Evolutionary conservation across 805 yeast genomes (phyloP).

Genomic region (Candida maris): DNA sequence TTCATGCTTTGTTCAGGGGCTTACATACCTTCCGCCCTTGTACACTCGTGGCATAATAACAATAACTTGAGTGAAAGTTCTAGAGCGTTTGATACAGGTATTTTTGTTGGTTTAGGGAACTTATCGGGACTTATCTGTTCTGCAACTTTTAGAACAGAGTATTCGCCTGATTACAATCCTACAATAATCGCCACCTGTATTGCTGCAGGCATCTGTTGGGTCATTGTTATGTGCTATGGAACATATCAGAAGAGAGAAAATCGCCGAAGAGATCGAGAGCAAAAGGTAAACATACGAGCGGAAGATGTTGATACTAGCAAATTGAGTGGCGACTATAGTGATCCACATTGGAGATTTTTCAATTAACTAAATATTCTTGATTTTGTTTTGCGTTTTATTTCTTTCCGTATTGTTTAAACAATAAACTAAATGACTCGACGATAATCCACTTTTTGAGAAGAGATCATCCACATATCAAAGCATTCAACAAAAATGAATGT

Average conservation of each 20-base stretch:
- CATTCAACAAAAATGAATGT: no score
- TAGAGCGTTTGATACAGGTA: conserved; percentile 16
- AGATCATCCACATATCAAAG: no score
- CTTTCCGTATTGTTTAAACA: no score
- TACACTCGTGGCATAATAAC: conserved; percentile 21
- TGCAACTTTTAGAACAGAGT: conserved; percentile 32
- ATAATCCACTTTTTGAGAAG: no score
- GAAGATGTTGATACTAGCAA: conserved; percentile 13
- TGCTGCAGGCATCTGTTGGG: conserved; percentile 16
- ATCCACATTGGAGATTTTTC: conserved; percentile 17
- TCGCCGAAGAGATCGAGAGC: conserved; percentile 8
- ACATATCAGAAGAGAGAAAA: conserved; percentile 15
- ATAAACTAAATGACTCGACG: no score
- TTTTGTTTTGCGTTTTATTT: neutral
- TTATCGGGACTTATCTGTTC: conserved; percentile 34
- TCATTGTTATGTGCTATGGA: conserved; percentile 9
- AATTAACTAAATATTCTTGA: conserved; percentile 3
- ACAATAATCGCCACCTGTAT: conserved; percentile 22
- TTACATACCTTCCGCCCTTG: conserved; percentile 17
- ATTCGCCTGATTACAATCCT: conserved; percentile 33
- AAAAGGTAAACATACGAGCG: conserved; percentile 8
- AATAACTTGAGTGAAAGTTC: conserved; percentile 15
- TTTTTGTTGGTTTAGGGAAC: conserved; percentile 32
- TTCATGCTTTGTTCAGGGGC: conserved; percentile 17
- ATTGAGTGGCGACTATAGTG: conserved; percentile 8